Percentiles rank a stretch among this genome's conserved stretches.
phyloP scores from a whole-genome alignment of 306 rosid species.

The Arachis hypogaea region DNA sequence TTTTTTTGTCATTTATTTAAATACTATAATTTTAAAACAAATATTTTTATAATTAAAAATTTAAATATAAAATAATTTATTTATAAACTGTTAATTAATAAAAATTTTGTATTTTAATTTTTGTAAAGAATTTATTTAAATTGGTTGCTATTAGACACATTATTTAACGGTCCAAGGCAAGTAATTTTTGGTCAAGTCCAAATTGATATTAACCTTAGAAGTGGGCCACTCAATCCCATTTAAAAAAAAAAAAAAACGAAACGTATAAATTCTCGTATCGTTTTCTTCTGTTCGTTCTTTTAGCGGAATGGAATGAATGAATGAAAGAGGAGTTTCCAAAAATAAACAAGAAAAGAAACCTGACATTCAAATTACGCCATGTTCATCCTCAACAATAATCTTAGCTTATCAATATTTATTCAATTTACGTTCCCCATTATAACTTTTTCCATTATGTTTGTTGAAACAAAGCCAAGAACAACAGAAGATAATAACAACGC shows the following conservation, averaged over 20 bases:
- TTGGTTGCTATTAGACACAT: too few relatives aligned
- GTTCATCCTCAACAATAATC: not conserved
- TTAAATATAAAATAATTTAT: too few relatives aligned
- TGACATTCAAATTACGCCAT: not conserved
- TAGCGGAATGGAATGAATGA: not conserved
- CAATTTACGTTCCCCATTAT: not conserved
- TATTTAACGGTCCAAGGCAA: too few relatives aligned
- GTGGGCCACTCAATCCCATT: not conserved
- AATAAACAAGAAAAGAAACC: not conserved
- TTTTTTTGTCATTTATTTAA: too few relatives aligned
- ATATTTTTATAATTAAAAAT: too few relatives aligned
- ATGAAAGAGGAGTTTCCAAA: not conserved
- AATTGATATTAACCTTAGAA: not conserved
- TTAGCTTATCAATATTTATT: not conserved
- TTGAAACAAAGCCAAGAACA: too few relatives aligned
- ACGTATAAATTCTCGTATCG: not conserved
- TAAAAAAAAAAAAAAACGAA: not conserved
- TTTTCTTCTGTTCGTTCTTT: not conserved
- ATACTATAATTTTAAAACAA: too few relatives aligned
- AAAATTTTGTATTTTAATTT: too few relatives aligned
- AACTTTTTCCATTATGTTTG: too few relatives aligned
- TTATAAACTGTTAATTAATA: too few relatives aligned
- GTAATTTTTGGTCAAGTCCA: not conserved
- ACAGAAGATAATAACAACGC: not conserved
- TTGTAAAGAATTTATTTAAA: too few relatives aligned